phyloP scores from a whole-genome alignment of 116 monocot genomes.

The Phalaenopsis hybrid region DNA sequence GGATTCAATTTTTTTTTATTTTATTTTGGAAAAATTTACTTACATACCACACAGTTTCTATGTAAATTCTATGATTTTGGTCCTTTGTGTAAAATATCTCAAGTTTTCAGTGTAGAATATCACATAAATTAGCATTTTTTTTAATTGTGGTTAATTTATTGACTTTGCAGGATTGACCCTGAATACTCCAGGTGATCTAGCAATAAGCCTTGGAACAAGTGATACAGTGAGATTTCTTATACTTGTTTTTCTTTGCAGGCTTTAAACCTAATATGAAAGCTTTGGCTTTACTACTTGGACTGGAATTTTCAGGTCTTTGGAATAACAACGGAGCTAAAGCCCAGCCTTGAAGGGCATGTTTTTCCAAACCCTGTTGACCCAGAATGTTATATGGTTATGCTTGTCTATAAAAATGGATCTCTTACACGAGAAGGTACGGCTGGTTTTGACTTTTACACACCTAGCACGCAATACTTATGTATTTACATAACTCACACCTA shows the following conservation, averaged over 20 bases:
- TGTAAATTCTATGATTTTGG: neutral
- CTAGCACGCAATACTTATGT: too few species aligned
- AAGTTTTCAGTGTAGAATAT: too few species aligned
- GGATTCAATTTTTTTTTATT: too few species aligned
- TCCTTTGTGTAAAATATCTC: neutral
- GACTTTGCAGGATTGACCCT: slow-evolving; percentile 53
- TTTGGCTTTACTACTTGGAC: neutral
- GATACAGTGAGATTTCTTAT: slow-evolving; percentile 64
- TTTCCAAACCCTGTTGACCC: slow-evolving; percentile 96
- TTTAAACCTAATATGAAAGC: neutral
- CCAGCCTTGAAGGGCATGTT: slow-evolving; percentile 82
- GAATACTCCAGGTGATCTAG: slow-evolving; percentile 85
- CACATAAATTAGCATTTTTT: neutral
- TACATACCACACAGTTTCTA: too few species aligned
- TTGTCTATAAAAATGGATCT: slow-evolving; percentile 93
- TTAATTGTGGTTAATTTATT: neutral
- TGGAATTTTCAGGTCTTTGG: slow-evolving; percentile 68
- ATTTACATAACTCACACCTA: too few species aligned
- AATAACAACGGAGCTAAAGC: slow-evolving; percentile 59
- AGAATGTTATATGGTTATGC: slow-evolving; percentile 94
- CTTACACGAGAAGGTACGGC: slow-evolving; percentile 73
- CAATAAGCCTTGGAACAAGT: slow-evolving; percentile 95
- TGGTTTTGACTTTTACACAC: neutral
- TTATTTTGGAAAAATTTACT: too few species aligned
- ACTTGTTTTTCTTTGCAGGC: neutral